Conservation (phyloP, 2,329 filamentous ascomycete species). For the Nemania diffusa region DNA sequence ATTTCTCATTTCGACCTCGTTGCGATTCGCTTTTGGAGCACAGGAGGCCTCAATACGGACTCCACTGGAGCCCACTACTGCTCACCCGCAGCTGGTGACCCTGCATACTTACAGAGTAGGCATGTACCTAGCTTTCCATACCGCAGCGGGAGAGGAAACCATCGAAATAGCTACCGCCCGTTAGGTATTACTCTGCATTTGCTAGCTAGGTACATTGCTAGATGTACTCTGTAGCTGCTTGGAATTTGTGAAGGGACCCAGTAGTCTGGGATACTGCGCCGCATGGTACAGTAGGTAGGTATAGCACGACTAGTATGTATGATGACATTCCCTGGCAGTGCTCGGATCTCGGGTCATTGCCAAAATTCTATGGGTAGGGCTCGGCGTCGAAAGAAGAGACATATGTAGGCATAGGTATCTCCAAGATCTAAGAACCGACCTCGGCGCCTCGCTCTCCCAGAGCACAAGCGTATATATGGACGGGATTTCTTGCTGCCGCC, state of each 20-base stretch:
- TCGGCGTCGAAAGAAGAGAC: not conserved
- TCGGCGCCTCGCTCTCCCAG: not conserved
- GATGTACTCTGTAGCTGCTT: not conserved
- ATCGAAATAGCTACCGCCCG: slow-evolving; percentile 7
- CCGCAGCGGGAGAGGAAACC: slow-evolving; percentile 21
- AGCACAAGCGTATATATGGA: not conserved
- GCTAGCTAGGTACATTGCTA: not conserved
- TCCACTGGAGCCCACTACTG: slow-evolving; percentile 29
- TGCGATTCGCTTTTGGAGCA: slow-evolving; percentile 23
- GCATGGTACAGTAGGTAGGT: slow-evolving; percentile 16
- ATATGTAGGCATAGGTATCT: not conserved
- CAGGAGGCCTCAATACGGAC: slow-evolving; percentile 34
- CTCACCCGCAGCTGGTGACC: slow-evolving; percentile 25
- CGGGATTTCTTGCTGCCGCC: not conserved
- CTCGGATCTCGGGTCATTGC: slow-evolving; percentile 9
- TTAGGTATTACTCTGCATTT: slow-evolving; percentile 11
- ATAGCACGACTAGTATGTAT: slow-evolving; percentile 1
- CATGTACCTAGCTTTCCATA: slow-evolving; percentile 8
- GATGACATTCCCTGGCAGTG: slow-evolving; percentile 8
- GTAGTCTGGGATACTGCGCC: slow-evolving; percentile 25
- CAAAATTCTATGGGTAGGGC: not conserved
- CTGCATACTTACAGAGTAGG: no score
- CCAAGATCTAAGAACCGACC: slow-evolving; percentile 3
- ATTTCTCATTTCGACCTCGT: slow-evolving; percentile 17
- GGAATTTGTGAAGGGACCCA: slow-evolving; percentile 16